Evolutionary conservation across 352 stramenopile genomes (phyloP).

Genomic region (Globisporangium sylvaticum): DNA sequence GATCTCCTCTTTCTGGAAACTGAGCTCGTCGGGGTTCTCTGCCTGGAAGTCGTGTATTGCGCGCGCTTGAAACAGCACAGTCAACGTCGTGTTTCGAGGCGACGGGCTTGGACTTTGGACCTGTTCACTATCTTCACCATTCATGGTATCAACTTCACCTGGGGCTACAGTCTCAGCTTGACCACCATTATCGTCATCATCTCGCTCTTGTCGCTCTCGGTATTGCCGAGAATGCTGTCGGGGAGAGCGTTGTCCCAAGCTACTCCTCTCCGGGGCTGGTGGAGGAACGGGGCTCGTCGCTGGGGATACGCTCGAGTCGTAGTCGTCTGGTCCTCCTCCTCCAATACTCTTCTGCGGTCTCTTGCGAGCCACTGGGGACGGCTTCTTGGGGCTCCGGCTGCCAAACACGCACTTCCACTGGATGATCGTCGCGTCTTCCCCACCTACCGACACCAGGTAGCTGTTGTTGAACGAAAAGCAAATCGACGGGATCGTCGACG

Average conservation of each 20-base stretch:
- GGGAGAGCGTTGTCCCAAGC: constrained; percentile 24
- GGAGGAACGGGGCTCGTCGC: constrained; percentile 12
- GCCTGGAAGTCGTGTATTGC: constrained; percentile 36
- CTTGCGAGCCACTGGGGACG: constrained; percentile 6
- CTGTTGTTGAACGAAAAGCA: constrained; percentile 45
- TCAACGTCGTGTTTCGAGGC: not conserved
- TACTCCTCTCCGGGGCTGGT: constrained; percentile 15
- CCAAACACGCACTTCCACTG: constrained; percentile 39
- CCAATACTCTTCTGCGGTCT: constrained; percentile 1
- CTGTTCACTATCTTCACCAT: not conserved
- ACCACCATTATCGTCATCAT: not conserved
- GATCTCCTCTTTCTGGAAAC: constrained; percentile 42
- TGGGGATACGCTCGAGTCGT: not conserved
- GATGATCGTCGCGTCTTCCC: constrained; percentile 53
- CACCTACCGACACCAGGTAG: constrained; percentile 50
- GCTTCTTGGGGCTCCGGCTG: constrained; percentile 4
- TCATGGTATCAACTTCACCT: not conserved
- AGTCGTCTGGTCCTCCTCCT: not conserved
- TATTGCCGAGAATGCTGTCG: constrained; percentile 30
- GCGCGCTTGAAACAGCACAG: constrained; percentile 19
- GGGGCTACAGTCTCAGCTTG: not conserved
- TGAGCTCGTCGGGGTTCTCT: constrained; percentile 51
- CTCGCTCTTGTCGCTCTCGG: constrained; percentile 23
- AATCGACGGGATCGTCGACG: constrained; percentile 39
- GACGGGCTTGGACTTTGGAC: not conserved